Conservation (phyloP, 1,284 basidiomycete genomes). For the Somion occarium region DNA sequence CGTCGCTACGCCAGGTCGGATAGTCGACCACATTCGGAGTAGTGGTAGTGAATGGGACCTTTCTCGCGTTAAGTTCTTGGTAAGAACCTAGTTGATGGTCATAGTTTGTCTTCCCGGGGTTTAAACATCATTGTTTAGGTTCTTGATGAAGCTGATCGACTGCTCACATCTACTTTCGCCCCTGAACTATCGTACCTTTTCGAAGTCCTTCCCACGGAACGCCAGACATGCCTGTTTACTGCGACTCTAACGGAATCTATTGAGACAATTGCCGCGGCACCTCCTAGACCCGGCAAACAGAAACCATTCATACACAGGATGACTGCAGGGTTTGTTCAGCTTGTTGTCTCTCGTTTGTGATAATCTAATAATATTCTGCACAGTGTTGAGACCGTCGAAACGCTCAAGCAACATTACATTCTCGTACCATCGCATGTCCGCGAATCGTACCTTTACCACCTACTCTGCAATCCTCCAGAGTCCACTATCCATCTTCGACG, state of each 20-base stretch:
- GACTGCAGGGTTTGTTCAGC: conserved; percentile 56
- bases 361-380: neutral
- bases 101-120: neutral
- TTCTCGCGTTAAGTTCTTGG: conserved; percentile 82
- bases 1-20: conserved; percentile 93
- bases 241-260: conserved; percentile 91
- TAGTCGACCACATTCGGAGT: conserved; percentile 88
- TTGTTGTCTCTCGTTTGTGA: neutral
- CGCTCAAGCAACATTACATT: conserved; percentile 86
- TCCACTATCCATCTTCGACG: conserved; percentile 66
- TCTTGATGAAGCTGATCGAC: conserved; percentile 93
- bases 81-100: conserved; percentile 39
- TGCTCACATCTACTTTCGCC: conserved; percentile 89
- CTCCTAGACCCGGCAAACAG: conserved; percentile 79
- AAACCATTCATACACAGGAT: conserved; percentile 88
- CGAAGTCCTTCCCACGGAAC: conserved; percentile 70
- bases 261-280: conserved; percentile 70
- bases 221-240: conserved; percentile 96
- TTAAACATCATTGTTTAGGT: conserved; percentile 44
- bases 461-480: conserved; percentile 86
- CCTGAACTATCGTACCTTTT: conserved; percentile 84
- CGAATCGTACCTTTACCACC: conserved; percentile 88
- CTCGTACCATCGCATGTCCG: conserved; percentile 94
- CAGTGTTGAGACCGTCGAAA: conserved; percentile 83
- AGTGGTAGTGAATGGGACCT: conserved; percentile 82